A percentile compares a stretch with the other conserved stretches of the same genome.
Conservation (phyloP, 164 flowering plant species). For the Aristolochia fimbriata region DNA sequence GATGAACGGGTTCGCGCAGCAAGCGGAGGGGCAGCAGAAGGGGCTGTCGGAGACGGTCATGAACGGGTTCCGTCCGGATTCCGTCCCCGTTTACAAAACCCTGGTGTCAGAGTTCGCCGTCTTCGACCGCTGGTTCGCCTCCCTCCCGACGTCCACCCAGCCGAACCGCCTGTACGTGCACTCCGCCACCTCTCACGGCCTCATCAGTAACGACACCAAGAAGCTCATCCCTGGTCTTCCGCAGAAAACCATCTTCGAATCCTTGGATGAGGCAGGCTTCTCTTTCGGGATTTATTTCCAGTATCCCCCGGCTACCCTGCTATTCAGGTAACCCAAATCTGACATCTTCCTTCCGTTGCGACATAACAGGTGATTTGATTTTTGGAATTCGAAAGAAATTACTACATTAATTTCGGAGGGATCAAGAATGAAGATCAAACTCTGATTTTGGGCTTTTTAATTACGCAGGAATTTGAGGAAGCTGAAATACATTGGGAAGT, state of each 20-base stretch:
- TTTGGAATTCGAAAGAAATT: conserved; percentile 23
- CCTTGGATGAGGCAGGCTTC: conserved; percentile 52
- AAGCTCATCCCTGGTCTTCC: conserved; percentile 47
- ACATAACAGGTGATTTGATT: too few relatives aligned
- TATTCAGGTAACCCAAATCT: conserved; percentile 34
- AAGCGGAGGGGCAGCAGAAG: conserved; percentile 34
- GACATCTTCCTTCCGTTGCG: too few relatives aligned
- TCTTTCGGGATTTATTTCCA: conserved; percentile 69
- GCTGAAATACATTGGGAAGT: conserved; percentile 18
- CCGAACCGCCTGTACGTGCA: conserved; percentile 74
- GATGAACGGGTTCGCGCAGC: conserved; percentile 74
- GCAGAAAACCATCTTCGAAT: conserved; percentile 78
- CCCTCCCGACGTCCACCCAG: conserved; percentile 66
- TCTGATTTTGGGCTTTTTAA: too few relatives aligned
- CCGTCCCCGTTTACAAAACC: conserved; percentile 51
- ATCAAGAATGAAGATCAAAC: too few relatives aligned
- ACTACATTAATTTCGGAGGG: too few relatives aligned
- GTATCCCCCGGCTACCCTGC: conserved; percentile 52
- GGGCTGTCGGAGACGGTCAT: conserved; percentile 54
- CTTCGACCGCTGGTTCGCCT: conserved; percentile 81
- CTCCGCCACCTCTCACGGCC: conserved; percentile 72
- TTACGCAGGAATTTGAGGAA: conserved; percentile 29
- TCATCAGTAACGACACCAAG: conserved; percentile 37
- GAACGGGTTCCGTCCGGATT: conserved; percentile 66
- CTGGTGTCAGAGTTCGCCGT: conserved; percentile 56